These are phyloP conservation scores for Trichoderma sp. DNA, from an alignment of 2,329 filamentous ascomycete species.

Conservation along the genomic window DNA sequence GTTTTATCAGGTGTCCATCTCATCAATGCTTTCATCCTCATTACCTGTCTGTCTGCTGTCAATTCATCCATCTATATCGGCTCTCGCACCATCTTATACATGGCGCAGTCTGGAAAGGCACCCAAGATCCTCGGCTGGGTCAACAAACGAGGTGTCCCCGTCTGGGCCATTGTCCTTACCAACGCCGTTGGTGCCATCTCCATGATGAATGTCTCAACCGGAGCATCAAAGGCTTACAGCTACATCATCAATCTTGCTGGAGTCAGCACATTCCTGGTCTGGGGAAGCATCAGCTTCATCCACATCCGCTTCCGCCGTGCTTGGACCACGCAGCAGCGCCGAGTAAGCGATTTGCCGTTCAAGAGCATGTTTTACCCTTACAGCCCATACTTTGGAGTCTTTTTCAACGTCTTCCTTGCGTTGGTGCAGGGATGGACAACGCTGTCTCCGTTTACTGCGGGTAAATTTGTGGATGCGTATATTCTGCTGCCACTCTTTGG, in stretches of 20 bases:
- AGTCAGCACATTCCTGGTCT: slow-evolving; percentile 70
- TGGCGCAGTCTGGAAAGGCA: slow-evolving; percentile 71
- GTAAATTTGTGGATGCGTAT: slow-evolving; percentile 62
- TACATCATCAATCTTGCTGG: slow-evolving; percentile 71
- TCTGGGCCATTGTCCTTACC: slow-evolving; percentile 63
- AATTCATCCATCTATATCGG: slow-evolving; percentile 78
- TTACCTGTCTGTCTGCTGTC: slow-evolving; percentile 69
- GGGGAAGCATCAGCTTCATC: slow-evolving; percentile 67
- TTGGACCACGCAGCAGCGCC: slow-evolving; percentile 58
- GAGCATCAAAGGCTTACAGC: slow-evolving; percentile 61
- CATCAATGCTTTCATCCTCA: slow-evolving; percentile 74
- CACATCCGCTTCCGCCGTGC: slow-evolving; percentile 70
- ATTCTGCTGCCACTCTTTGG: slow-evolving; percentile 59
- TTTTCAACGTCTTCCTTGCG: slow-evolving; percentile 57
- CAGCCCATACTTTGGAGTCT: slow-evolving; percentile 58
- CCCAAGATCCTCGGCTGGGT: slow-evolving; percentile 68
- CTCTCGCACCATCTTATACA: slow-evolving; percentile 70
- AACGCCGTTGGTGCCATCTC: slow-evolving; percentile 69
- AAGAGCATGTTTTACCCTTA: slow-evolving; percentile 54
- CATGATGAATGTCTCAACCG: slow-evolving; percentile 72
- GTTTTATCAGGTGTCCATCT: slow-evolving; percentile 55
- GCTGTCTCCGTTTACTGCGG: slow-evolving; percentile 55
- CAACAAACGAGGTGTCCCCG: slow-evolving; percentile 60
- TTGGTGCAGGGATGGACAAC: slow-evolving; percentile 62
- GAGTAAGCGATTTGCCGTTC: slow-evolving; percentile 54